phyloP scores from a whole-genome alignment of 352 stramenopile species.

The Phytophthora nicotianae region DNA sequence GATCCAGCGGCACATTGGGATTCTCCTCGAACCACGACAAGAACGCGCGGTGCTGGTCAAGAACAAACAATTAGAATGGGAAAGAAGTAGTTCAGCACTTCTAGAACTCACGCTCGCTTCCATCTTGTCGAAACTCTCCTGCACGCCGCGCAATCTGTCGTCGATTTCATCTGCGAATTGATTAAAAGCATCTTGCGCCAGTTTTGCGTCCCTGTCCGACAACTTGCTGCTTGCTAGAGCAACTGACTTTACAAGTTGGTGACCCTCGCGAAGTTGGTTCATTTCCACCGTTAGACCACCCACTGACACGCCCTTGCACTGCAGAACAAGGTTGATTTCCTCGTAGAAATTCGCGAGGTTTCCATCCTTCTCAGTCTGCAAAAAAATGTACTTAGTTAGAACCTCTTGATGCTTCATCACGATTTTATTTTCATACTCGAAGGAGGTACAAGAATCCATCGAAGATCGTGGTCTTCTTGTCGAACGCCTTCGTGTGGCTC shows the following conservation, averaged over 20 bases:
- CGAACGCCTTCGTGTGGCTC: conserved; percentile 28
- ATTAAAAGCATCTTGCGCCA: conserved; percentile 22
- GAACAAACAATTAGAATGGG: background rate
- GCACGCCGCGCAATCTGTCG: conserved; percentile 20
- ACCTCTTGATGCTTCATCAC: background rate
- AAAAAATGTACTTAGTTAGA: conserved; percentile 9
- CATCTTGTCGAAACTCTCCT: conserved; percentile 26
- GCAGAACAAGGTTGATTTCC: conserved; percentile 28
- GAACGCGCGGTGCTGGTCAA: conserved; percentile 23
- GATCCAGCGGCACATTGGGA: conserved; percentile 14
- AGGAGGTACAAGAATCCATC: conserved; percentile 30
- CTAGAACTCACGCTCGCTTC: conserved; percentile 28
- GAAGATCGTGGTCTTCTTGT: conserved; percentile 23
- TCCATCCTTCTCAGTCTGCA: conserved; percentile 24
- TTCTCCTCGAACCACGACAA: conserved; percentile 34
- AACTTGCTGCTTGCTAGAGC: conserved; percentile 10
- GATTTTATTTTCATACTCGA: conserved; percentile 15
- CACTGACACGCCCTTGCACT: conserved; percentile 34
- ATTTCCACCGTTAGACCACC: conserved; percentile 18
- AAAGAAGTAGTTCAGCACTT: background rate
- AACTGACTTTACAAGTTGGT: conserved; percentile 15
- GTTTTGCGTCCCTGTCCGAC: conserved; percentile 4
- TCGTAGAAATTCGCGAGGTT: conserved; percentile 29
- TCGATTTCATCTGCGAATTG: conserved; percentile 31
- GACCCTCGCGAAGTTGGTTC: conserved; percentile 26